phyloP scores from a whole-genome alignment of 192 early-diverging fungal genomes.

The Podila clonocystis region DNA sequence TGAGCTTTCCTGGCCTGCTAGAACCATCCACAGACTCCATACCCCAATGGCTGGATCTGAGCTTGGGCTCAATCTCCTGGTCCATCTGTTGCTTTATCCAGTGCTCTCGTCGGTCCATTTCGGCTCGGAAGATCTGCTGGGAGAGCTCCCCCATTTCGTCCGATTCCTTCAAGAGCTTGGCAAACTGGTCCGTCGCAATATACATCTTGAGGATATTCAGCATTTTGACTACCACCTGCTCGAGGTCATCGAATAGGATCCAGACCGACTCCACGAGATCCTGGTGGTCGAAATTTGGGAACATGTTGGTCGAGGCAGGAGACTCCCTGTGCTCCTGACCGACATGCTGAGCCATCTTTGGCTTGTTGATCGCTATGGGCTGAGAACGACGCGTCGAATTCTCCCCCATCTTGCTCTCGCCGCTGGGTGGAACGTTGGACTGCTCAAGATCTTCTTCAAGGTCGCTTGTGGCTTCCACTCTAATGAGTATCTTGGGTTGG shows the following conservation, averaged over 20 bases:
- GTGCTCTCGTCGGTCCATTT: neutral
- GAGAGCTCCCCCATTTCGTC: constrained; percentile 24
- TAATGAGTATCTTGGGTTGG: no score
- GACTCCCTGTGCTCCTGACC: no score
- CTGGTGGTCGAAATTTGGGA: neutral
- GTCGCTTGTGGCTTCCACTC: no score
- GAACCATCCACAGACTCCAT: no score
- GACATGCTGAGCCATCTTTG: no score
- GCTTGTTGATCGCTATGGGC: no score
- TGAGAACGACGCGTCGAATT: no score
- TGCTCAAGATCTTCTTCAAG: no score
- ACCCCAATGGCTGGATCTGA: neutral
- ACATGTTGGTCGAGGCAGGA: no score
- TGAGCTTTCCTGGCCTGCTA: no score
- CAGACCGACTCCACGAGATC: constrained; percentile 7
- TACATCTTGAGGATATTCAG: constrained; percentile 15
- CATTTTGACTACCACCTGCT: constrained; percentile 19
- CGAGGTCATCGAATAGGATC: constrained; percentile 23
- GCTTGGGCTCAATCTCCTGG: neutral
- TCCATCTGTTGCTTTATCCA: neutral
- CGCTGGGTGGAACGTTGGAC: no score
- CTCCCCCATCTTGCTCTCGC: no score
- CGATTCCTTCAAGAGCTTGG: constrained; percentile 18
- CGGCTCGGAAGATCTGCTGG: constrained; percentile 14
- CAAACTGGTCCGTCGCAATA: constrained; percentile 20